Base-by-base conservation (phyloP, 192 early-diverging fungal genomes). In the Rhizophlyctis rosea region DNA sequence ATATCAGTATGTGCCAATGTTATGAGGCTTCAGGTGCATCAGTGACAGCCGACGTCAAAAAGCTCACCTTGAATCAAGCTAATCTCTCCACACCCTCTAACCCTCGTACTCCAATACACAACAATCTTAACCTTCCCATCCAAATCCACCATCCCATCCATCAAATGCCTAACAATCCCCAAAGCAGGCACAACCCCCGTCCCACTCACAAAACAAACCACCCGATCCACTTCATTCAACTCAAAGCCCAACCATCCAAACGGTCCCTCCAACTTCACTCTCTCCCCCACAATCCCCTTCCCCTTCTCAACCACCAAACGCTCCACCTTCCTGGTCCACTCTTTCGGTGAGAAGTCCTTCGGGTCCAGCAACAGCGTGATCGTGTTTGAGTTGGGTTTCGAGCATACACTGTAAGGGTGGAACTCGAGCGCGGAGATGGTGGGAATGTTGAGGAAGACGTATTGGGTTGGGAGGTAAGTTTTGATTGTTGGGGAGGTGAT, bases 381-480 rank as follows among this genome's bases (percentile, higher is more conserved):
- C 7, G 29, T 33, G 16, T 28, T 5, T 16, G n/a, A 21, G 29
- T 18, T 23, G 4, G 89, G 83, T 1, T 82, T 76, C 32, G 81
- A 85, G 11, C 86, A 84, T 52, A 93, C 79, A 0, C 87, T 90
- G 66, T 90, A 86, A 18, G 90, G 87, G 56, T 92, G 90, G 87
- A 84, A 93, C 64, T 93, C 81, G 62, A 85, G 73, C 4, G 70
- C 65, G 4, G 89, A 87, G 21, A 90, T 77, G 28, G 84, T 77
- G 1, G 91, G 91, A 31, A 86, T 83, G 70, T 78, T 79, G 33
- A 93, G 64, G 44, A 84, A 88, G 47, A 93, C 76, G 68, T 87
- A 91, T 64, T 93, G 89, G 21, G 89, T 89, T 24, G 88, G 82
- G 3, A 21, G 11, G 29, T 34, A 56, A 23, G 18, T 52, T 27